A percentile compares a stretch with the other conserved stretches of the same genome.
Conservation (phyloP, 2,329 filamentous ascomycete genomes). For the Colletotrichum euphorbiae region DNA sequence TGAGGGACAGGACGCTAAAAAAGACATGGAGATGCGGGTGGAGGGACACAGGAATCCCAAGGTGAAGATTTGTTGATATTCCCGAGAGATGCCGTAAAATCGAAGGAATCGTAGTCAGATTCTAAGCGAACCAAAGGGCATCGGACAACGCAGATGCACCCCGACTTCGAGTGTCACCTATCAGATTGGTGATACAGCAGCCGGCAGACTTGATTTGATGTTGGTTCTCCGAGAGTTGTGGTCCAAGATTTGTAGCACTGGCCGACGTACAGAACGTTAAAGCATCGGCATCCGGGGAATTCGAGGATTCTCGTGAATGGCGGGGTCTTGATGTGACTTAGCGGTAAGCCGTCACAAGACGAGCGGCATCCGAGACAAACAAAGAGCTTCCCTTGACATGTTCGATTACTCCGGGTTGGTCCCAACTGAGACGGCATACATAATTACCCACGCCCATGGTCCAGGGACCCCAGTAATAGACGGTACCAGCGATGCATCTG, state of each 20-base stretch:
- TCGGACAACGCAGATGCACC: conserved; percentile 16
- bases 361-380: conserved; percentile 31
- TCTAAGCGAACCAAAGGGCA: conserved; percentile 21
- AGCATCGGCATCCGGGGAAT: conserved; percentile 5
- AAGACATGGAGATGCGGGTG: conserved; percentile 24
- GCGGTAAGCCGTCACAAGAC: conserved; percentile 22
- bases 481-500: conserved; percentile 23
- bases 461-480: conserved; percentile 2
- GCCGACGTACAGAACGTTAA: not conserved
- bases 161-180: conserved; percentile 10
- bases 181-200: conserved; percentile 9
- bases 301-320: conserved; percentile 10
- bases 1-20: conserved; percentile 34
- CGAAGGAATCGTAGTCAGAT: conserved; percentile 2
- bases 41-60: conserved; percentile 22
- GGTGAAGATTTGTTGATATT: conserved; percentile 9
- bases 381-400: conserved; percentile 19
- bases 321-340: conserved; percentile 1
- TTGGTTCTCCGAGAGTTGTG: not conserved
- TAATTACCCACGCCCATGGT: conserved; percentile 19
- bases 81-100: not conserved
- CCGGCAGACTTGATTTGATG: not conserved
- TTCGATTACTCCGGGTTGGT: not conserved
- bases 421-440: conserved; percentile 10
- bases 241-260: not conserved